These are phyloP conservation scores for Lepiota brunneoincarnata DNA, from an alignment of 768 basidiomycete species.

Conservation along the genomic window DNA sequence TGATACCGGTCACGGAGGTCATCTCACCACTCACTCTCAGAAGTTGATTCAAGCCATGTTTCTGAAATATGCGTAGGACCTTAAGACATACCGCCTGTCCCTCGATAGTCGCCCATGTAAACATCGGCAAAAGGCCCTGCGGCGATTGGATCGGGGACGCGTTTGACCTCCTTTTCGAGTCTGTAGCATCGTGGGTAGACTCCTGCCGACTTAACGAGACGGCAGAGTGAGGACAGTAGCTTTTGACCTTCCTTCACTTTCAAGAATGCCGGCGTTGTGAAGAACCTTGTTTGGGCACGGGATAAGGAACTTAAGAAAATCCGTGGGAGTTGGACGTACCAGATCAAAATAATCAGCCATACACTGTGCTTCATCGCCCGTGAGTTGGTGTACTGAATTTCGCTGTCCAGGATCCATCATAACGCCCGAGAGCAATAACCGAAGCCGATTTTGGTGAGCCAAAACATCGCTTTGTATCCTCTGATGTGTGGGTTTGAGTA, in stretches of 20 bases:
- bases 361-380: no score
- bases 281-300: not conserved
- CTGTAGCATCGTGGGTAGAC: not conserved
- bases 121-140: slow-evolving; percentile 5
- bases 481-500: no score
- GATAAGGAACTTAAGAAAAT: no score
- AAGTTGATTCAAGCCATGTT: not conserved
- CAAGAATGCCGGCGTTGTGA: not conserved
- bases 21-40: no score
- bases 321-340: no score
- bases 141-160: not conserved
- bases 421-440: no score
- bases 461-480: no score
- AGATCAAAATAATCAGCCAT: no score
- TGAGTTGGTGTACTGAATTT: no score
- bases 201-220: not conserved
- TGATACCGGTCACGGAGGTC: not conserved
- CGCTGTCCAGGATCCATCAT: no score
- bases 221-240: not conserved
- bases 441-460: no score
- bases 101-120: not conserved
- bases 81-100: not conserved
- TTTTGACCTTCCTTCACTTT: not conserved
- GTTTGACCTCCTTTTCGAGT: not conserved
- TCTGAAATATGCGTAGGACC: slow-evolving; percentile 5